Base-by-base conservation (phyloP, 2,329 filamentous ascomycete species). In the Westerdykella sp. region DNA sequence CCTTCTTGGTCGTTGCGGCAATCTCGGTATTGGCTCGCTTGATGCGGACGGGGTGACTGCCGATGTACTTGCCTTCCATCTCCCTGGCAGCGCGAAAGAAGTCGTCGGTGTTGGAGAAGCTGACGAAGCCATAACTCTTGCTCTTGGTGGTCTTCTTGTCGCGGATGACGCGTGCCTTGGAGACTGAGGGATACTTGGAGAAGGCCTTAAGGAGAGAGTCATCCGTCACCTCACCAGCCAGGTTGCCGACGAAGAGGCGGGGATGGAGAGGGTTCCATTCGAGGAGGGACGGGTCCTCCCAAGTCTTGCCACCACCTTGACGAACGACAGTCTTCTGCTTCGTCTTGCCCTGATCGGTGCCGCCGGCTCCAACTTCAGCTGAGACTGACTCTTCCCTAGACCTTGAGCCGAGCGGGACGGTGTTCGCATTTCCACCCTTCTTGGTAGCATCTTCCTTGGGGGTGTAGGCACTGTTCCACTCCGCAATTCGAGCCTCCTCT, bases 1-100 rank as follows among this genome's bases (percentile, higher is more conserved):
- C 67, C 46, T 67, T 67, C 48, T 80, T 77, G n/a, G 76, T 77
- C 11, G 82, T 76, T 4, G 88, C 80, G 63, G 87, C 88, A 67
- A 98, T 88, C 67, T 97, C 90, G 5, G 91, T 95, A 54, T 84
- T 95, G 53, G 87, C 88, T 66, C 93, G 87, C 67, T 86, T 83
- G 54, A 97, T 79, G 21, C 87, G 74, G 22, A 96, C 87, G 0
- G 93, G 93, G 67, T 97, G 93, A 65, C 89, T 96, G 59, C 95
- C 91, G 63, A 98, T 97, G 69, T 98, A 98, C 72, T 98, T 97
- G 56, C 90, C 90, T 60, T 96, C 87, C 93, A 97, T 97, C 72
- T 97, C 91, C 71, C 93, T 89, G 58, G 89, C 91, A 1, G 93
- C 91, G 59, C 87, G 81, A 74, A 98, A 97, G 66, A 94, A 97